phyloP scores from a whole-genome alignment of 345 rosid species.

The Sonneratia caseolaris region DNA sequence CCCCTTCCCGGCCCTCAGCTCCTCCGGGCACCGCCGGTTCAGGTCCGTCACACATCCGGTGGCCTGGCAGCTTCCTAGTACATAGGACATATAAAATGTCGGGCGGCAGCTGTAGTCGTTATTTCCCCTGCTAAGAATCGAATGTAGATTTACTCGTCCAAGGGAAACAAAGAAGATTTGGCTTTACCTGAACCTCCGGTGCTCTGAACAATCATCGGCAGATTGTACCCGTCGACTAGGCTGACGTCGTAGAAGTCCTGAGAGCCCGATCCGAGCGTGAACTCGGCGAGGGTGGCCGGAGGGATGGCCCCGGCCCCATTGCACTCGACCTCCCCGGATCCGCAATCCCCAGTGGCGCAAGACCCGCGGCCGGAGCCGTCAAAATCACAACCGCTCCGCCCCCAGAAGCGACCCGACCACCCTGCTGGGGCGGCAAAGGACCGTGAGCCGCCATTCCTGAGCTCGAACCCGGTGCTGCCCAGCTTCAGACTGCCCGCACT shows the following conservation, averaged over 20 bases:
- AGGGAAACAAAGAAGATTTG: too few relatives aligned
- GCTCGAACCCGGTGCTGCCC: slow-evolving; percentile 52
- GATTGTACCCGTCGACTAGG: slow-evolving; percentile 59
- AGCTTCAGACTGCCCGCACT: slow-evolving; percentile 37
- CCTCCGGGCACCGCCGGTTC: slow-evolving; percentile 53
- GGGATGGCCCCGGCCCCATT: slow-evolving; percentile 61
- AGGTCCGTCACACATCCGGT: slow-evolving; percentile 53
- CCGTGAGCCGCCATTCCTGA: slow-evolving; percentile 32
- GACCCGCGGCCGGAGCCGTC: slow-evolving; percentile 41
- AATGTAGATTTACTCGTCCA: too few relatives aligned
- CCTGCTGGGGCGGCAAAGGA: slow-evolving; percentile 41
- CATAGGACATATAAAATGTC: slow-evolving; percentile 1
- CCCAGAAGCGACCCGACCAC: slow-evolving; percentile 86
- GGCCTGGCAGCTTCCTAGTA: slow-evolving; percentile 27
- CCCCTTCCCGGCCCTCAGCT: slow-evolving; percentile 32
- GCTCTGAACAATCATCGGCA: slow-evolving; percentile 47
- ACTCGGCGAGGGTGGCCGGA: slow-evolving; percentile 65
- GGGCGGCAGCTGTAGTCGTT: neutral
- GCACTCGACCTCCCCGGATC: slow-evolving; percentile 55
- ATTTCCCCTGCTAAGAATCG: too few relatives aligned
- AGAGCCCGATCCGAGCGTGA: slow-evolving; percentile 56
- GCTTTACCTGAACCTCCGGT: slow-evolving; percentile 17
- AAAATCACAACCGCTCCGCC: slow-evolving; percentile 49
- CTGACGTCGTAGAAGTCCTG: slow-evolving; percentile 69
- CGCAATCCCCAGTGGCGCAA: slow-evolving; percentile 59